Evolutionary conservation across 73 alveolate species (phyloP).

Genomic region (Tetrahymena thermophila): DNA sequence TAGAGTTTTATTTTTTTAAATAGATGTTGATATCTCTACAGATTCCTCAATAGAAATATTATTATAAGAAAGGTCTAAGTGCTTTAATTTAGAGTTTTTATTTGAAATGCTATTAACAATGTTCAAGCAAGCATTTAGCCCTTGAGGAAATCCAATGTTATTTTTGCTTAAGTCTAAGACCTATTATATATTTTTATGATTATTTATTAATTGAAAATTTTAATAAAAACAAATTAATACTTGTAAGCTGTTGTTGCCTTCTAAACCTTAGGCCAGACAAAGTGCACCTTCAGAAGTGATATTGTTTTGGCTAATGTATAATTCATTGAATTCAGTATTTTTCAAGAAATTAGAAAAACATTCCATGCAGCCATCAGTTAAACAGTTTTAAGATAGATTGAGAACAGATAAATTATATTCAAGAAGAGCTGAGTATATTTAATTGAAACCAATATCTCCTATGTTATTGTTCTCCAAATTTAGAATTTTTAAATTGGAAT

Average conservation of each 20-base stretch:
- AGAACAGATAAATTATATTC: constrained; percentile 14
- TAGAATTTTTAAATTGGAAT: not conserved
- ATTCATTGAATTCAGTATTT: not conserved
- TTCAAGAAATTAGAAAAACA: constrained; percentile 1
- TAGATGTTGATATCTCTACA: not conserved
- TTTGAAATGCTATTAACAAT: not conserved
- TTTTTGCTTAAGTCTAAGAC: not conserved
- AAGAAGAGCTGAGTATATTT: not conserved
- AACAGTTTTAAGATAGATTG: constrained; percentile 18
- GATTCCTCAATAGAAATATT: constrained; percentile 16
- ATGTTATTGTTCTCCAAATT: constrained; percentile 18
- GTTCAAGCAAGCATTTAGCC: constrained; percentile 2
- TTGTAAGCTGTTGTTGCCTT: not conserved
- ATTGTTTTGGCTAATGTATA: constrained; percentile 11
- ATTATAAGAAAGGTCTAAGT: constrained; percentile 28
- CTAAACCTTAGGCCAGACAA: not conserved
- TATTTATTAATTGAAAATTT: not conserved
- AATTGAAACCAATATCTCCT: constrained; percentile 1
- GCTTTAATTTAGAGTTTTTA: constrained; percentile 20
- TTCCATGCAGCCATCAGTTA: constrained; percentile 24
- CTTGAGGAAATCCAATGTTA: not conserved
- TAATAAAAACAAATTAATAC: not conserved
- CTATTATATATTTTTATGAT: not conserved
- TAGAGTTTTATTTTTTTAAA: not conserved
- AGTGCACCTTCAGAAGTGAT: constrained; percentile 20